Conservation (phyloP, 2,329 filamentous ascomycete genomes). For the Emmonsiellopsis sp. region DNA sequence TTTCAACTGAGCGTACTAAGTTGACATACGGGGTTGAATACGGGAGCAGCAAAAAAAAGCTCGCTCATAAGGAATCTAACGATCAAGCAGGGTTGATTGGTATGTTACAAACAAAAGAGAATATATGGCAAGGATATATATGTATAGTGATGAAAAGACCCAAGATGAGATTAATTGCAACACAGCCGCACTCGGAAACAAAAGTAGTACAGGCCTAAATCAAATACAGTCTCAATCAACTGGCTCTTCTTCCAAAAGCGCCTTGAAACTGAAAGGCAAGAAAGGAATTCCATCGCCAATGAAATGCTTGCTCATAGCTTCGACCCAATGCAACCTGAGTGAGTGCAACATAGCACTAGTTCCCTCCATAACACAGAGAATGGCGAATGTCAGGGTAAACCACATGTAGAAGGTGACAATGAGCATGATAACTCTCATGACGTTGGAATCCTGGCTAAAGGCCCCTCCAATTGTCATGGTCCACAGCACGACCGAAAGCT, state of each 20-base stretch:
- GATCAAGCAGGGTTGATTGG: not conserved
- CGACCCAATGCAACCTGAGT: conserved; percentile 87
- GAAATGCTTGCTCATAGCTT: conserved; percentile 96
- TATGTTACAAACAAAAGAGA: not conserved
- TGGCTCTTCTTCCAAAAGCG: conserved; percentile 70
- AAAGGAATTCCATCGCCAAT: conserved; percentile 83
- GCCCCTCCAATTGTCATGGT: conserved; percentile 82
- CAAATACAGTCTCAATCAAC: conserved; percentile 27
- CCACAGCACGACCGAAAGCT: conserved; percentile 94
- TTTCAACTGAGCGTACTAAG: no score
- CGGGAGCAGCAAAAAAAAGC: not conserved
- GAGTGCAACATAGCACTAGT: conserved; percentile 93
- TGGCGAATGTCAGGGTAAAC: conserved; percentile 72
- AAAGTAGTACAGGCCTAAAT: not conserved
- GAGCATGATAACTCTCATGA: conserved; percentile 65
- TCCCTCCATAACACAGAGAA: conserved; percentile 90
- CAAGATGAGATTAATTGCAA: not conserved
- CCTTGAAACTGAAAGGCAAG: conserved; percentile 78
- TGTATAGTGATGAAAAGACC: not conserved
- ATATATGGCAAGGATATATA: not conserved
- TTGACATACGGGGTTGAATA: no score
- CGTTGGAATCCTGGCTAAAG: conserved; percentile 53
- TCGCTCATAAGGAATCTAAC: not conserved
- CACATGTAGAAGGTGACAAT: conserved; percentile 78
- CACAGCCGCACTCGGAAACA: not conserved